Conservation (phyloP, 179 eudicot species). For the Vitellaria paradoxa region DNA sequence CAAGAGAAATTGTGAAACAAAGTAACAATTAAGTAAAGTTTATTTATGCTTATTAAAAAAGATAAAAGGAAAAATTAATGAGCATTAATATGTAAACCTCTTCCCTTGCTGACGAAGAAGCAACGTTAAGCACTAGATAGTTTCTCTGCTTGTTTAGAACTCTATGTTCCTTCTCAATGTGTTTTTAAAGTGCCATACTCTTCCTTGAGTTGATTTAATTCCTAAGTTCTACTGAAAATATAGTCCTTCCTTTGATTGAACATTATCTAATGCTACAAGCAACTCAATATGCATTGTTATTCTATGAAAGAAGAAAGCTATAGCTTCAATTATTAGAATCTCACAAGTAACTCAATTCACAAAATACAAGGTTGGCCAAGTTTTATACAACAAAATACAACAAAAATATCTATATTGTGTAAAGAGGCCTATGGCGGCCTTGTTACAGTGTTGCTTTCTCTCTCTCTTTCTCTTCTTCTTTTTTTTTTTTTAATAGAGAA, state of each 20-base stretch:
- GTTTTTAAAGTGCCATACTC: conserved; percentile 54
- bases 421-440: too few species aligned
- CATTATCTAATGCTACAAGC: conserved; percentile 2
- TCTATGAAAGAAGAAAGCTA: too few species aligned
- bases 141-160: conserved; percentile 44
- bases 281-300: too few species aligned
- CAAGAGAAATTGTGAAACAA: conserved; percentile 4
- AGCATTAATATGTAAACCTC: conserved; percentile 42
- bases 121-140: conserved; percentile 37
- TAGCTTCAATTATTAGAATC: too few species aligned
- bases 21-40: neutral
- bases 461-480: too few species aligned
- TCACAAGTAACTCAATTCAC: too few species aligned
- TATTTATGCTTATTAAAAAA: neutral
- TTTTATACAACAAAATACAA: too few species aligned
- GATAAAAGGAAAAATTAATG: neutral
- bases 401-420: too few species aligned
- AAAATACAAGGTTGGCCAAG: too few species aligned
- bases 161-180: conserved; percentile 47
- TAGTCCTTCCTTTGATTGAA: conserved; percentile 79
- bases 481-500: too few species aligned
- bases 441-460: too few species aligned
- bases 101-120: conserved; percentile 66
- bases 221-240: conserved; percentile 54
- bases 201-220: conserved; percentile 55